Evolutionary conservation across 306 rosid genomes (phyloP).

Genomic region (Macrotyloma uniflorum): DNA sequence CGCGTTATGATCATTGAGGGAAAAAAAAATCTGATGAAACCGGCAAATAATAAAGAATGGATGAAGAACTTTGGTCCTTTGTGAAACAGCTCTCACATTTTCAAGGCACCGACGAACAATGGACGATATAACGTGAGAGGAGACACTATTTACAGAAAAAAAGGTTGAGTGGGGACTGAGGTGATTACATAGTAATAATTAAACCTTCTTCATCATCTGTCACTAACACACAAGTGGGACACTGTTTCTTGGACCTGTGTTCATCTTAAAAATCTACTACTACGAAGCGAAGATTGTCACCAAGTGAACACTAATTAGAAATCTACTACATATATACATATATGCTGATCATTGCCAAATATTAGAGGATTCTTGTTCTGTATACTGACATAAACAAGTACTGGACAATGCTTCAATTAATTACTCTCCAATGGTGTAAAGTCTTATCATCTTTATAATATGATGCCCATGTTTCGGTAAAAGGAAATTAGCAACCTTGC

Average conservation of each 20-base stretch:
- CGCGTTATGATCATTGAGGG: not conserved
- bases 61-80: not conserved
- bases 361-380: not conserved
- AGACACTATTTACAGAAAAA: not conserved
- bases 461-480: no score
- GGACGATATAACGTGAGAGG: not conserved
- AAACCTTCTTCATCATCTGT: not conserved
- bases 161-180: not conserved
- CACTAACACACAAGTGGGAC: not conserved
- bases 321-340: not conserved
- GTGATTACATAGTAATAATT: not conserved
- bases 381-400: no score
- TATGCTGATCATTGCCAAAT: not conserved
- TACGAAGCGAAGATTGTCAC: not conserved
- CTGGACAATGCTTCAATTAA: no score
- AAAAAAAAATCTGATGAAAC: not conserved
- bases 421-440: no score
- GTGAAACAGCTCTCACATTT: not conserved
- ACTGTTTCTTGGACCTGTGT: not conserved
- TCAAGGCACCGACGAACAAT: conserved; percentile 13
- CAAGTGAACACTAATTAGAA: not conserved
- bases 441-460: no score
- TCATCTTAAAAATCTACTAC: not conserved
- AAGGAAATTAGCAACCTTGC: no score
- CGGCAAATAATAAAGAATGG: not conserved